Base-by-base conservation (phyloP, 192 early-diverging fungal genomes). In the Funneliformis mosseae region DNA sequence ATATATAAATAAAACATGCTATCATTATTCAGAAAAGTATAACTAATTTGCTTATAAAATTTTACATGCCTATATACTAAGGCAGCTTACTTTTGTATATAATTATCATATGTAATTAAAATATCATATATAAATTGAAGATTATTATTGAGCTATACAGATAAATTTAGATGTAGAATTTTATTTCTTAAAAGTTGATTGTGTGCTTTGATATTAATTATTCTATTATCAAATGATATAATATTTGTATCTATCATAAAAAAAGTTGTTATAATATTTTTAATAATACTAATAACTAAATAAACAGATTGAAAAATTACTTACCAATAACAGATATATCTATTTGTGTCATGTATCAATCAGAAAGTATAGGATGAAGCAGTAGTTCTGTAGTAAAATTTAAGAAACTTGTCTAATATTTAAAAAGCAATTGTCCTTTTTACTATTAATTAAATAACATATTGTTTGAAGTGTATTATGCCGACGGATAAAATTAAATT, bases 21-120 rank as follows among this genome's bases (percentile, higher is more conserved):
- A 25, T 63, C 61, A 63, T 63, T 7, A 63, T 63, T n/a, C 9
- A 63, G 23, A 25, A 63, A 5, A n/a, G 61, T 63, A 25, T 63
- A 63, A 5, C 21, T 23, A 23, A 63, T 63, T 63, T 63, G n/a
- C 3, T 63, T 63, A 2, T 63, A 63, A 63, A 63, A 63, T n/a
- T 63, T n/a, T 4, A 63, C 61, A n/a, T 2, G 61, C 21, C n/a
- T 63, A n/a, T 23, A n/a, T 25, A 63, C 23, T n/a, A 63, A 63
- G 9, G 61, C 61, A 25, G 61, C 61, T n/a, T 63, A n/a, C 23
- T 63, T 63, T 63, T 63, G n/a, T 7, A 63, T 63, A 63, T 63
- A 63, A 63, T 6, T 63, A 63, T 63, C 61, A 63, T 63, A 63
- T 63, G 61, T 0, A 25, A 3, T 63, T 63, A 63, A 25, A 25